Conservation (phyloP, 176 grass and related monocot genomes). For the Oryza longistaminata region DNA sequence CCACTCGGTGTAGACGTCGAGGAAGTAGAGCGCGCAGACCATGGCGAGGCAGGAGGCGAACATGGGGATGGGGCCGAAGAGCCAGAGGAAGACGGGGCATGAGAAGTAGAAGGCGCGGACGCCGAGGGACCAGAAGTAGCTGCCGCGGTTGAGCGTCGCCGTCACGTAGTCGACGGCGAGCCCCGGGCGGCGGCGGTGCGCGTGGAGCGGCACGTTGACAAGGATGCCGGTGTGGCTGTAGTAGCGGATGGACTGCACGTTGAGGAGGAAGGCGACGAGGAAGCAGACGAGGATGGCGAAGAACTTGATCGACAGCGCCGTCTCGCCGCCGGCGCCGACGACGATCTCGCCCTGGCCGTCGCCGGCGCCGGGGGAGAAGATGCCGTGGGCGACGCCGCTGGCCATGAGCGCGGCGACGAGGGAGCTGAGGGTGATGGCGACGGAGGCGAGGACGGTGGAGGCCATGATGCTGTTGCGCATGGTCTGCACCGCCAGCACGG, state of each 20-base stretch:
- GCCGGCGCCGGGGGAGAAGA: conserved; percentile 45
- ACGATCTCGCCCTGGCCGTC: conserved; percentile 40
- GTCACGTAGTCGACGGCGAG: conserved; percentile 52
- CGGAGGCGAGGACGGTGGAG: conserved; percentile 59
- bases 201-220: conserved; percentile 55
- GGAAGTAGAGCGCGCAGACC: background rate
- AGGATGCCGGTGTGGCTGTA: conserved; percentile 77
- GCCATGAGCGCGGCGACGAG: conserved; percentile 58
- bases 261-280: conserved; percentile 81
- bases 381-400: background rate
- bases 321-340: conserved; percentile 21
- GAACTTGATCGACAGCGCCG: conserved; percentile 56
- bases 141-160: conserved; percentile 43
- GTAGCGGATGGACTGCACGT: conserved; percentile 79
- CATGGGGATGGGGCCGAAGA: conserved; percentile 68
- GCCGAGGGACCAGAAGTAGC: conserved; percentile 78
- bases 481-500: conserved; percentile 57
- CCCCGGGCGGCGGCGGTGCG: conserved; percentile 27
- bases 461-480: conserved; percentile 54
- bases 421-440: conserved; percentile 62
- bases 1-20: background rate
- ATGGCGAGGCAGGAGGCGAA: conserved; percentile 25
- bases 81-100: conserved; percentile 67
- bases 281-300: conserved; percentile 79
- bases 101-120: conserved; percentile 68